A percentile compares a stretch with the other conserved stretches of the same genome.
These are phyloP conservation scores for Saturnispora kantuleensis DNA, from an alignment of 805 yeast species.

Conservation along the genomic window DNA sequence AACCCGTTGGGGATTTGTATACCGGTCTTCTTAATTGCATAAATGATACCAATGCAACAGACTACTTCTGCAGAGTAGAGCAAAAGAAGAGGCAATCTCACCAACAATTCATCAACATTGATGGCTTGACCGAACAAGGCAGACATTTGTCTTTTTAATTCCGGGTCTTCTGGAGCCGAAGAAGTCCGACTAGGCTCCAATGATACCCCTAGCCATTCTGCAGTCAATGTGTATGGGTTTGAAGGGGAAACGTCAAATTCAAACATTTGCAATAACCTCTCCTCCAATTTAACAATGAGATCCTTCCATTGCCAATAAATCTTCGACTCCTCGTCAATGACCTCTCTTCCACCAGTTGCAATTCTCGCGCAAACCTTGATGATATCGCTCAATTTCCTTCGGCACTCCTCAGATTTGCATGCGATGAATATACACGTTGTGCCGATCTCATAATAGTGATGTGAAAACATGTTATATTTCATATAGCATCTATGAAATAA, in stretches of 20 bases:
- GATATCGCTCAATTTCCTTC: constrained; percentile 37
- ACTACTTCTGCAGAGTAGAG: constrained; percentile 18
- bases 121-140: constrained; percentile 19
- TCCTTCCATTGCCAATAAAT: constrained; percentile 46
- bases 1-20: constrained; percentile 13
- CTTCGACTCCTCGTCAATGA: constrained; percentile 35
- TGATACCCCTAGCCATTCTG: constrained; percentile 19
- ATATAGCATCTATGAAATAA: constrained; percentile 45
- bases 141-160: constrained; percentile 10
- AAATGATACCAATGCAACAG: constrained; percentile 19
- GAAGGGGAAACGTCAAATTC: constrained; percentile 39
- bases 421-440: constrained; percentile 44
- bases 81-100: constrained; percentile 23
- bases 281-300: constrained; percentile 35
- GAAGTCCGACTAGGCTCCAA: background rate
- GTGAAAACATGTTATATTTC: constrained; percentile 31
- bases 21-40: constrained; percentile 17
- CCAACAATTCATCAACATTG: constrained; percentile 20
- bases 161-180: constrained; percentile 13
- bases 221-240: constrained; percentile 29
- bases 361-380: constrained; percentile 39
- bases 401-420: constrained; percentile 43
- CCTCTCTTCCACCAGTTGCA: constrained; percentile 32
- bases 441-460: constrained; percentile 41
- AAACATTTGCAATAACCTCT: constrained; percentile 32